These are phyloP conservation scores for Geosiphon pyriformis DNA, from an alignment of 192 early-diverging fungal species.

Conservation along the genomic window DNA sequence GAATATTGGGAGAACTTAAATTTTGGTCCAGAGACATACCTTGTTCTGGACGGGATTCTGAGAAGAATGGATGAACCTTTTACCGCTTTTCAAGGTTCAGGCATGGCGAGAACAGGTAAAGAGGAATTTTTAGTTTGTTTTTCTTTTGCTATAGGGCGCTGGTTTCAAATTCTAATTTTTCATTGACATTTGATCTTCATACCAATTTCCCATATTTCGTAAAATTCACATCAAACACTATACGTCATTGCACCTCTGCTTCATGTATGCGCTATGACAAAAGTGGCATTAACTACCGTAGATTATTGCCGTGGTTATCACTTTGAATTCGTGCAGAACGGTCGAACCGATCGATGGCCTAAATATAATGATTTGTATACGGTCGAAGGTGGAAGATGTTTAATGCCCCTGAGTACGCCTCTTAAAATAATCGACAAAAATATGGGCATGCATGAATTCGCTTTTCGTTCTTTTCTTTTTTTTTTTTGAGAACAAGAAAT, in stretches of 20 bases:
- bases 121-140: neutral
- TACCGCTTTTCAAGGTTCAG: neutral
- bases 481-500: neutral
- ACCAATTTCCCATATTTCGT: no score
- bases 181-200: no score
- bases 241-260: no score
- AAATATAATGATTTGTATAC: constrained; percentile 6
- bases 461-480: no score
- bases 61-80: neutral
- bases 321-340: neutral
- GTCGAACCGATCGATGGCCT: constrained; percentile 4
- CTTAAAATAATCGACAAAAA: neutral
- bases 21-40: neutral
- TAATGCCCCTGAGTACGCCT: constrained; percentile 11
- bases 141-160: neutral
- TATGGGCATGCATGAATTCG: neutral
- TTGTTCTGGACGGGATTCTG: neutral
- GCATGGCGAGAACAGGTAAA: constrained; percentile 3
- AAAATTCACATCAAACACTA: no score
- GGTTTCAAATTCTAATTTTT: no score
- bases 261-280: no score
- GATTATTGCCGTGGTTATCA: constrained; percentile 4
- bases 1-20: neutral
- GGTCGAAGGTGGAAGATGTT: constrained; percentile 5
- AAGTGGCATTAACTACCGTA: neutral